Evolutionary conservation across 805 yeast genomes (phyloP), one percentile per base, ranked within the genome.

Genomic region (Suhomyces sp.): DNA sequence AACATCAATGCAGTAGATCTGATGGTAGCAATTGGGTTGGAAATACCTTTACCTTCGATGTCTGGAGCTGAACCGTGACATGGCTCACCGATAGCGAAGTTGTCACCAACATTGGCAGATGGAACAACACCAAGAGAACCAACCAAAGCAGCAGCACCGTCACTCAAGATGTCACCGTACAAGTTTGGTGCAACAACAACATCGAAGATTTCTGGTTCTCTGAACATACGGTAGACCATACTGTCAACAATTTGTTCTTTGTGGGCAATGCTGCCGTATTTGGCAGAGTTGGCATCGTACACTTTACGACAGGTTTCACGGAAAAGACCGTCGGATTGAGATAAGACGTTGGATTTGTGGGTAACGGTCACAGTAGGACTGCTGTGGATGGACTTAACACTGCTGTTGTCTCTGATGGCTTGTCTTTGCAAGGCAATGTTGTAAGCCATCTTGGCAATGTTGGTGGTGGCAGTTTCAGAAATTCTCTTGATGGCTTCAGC

Each of bases 1-100:
- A 94, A 84, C 96, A 94, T 87, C 70, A 94, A 80, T 53, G 98
- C 99, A 54, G 97, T 86, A 29, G 99, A 94, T 77, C 99, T 87
- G 69, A 94, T 93, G 49, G 99, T 94, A 53, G 99, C 99, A 66
- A 94, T 86, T 60, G 99, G 99, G 82, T 93, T 93, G 50, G 97
- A 83, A 63, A 90, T 89, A 64, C 94, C 94, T 73, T 82, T 86
- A 63, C 99, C 99, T 70, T 92, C 97, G 61, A 94, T 94, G 72
- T 94, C 99, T 53, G 99, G 99, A 51, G 99, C 99, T 52, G 97
- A 89, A 57, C 99, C 99, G 76, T 94, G 99, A 70, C 97, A 92
- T 68, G 99, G 99, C 77, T 94, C 99, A 70, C 99, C 99, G 68
- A 94, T 90, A 58, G 96, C 97, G 68, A 94, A 93, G 69, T 80